These are phyloP conservation scores for Patellifolia procumbens DNA, from an alignment of 179 eudicot species.

Conservation along the genomic window DNA sequence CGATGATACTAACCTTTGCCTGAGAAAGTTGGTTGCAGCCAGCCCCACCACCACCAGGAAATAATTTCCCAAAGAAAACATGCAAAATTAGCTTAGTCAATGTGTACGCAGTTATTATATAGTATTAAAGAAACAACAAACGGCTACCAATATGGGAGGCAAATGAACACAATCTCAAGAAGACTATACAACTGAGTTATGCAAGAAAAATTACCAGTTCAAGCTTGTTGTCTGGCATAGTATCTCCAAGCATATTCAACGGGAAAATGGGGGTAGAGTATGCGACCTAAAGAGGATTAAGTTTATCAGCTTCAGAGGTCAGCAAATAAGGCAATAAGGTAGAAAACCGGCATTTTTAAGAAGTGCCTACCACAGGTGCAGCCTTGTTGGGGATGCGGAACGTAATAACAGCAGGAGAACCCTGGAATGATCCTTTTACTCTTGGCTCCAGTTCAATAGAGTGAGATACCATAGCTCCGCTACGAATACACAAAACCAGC, in stretches of 20 bases:
- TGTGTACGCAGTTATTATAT: slow-evolving; percentile 5
- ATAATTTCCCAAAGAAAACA: slow-evolving; percentile 13
- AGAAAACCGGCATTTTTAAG: background rate
- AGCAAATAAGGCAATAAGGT: background rate
- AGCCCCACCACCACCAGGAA: slow-evolving; percentile 26
- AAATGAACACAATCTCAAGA: slow-evolving; percentile 5
- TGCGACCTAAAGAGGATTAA: slow-evolving; percentile 53
- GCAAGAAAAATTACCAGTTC: slow-evolving; percentile 52
- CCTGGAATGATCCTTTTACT: slow-evolving; percentile 30
- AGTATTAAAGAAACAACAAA: background rate
- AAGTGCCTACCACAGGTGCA: slow-evolving; percentile 59
- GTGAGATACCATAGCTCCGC: slow-evolving; percentile 58
- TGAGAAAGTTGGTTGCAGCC: slow-evolving; percentile 31
- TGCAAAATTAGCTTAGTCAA: slow-evolving; percentile 12
- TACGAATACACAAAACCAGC: slow-evolving; percentile 22
- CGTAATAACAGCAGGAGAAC: slow-evolving; percentile 30
- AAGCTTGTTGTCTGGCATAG: slow-evolving; percentile 60
- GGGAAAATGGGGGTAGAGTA: slow-evolving; percentile 80
- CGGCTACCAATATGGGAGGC: background rate
- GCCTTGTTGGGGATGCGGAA: slow-evolving; percentile 40
- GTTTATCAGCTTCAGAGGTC: background rate
- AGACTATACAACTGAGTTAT: background rate
- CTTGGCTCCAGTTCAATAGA: slow-evolving; percentile 36
- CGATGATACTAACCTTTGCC: slow-evolving; percentile 57
- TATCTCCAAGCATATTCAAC: slow-evolving; percentile 65